Base-by-base conservation (phyloP, 768 basidiomycete genomes). In the Neoboletus magnificus region DNA sequence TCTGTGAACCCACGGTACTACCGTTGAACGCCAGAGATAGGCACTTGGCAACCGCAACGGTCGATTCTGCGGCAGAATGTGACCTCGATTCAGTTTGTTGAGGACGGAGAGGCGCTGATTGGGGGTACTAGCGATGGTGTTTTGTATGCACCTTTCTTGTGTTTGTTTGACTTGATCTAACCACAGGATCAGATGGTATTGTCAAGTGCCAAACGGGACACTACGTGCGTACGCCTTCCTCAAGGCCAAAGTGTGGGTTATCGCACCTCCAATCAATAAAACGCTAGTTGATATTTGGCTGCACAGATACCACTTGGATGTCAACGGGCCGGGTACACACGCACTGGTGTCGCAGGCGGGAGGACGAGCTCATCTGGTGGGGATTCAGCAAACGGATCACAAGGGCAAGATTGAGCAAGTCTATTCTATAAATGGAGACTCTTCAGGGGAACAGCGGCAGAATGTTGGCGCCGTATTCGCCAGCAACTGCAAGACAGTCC, bases 61-160 rank as follows among this genome's bases (percentile, higher is more conserved):
- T 80, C 84, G 45, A 87, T 89, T 52, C 60, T 79, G 52, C 78
- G 85, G 50, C 82, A 80, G 58, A 84, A 86, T 51, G 83, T 87
- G 45, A 84, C 84, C 9, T 77, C 80, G 4, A 77, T 89, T 55
- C 77, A 75, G 60, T 87, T 89, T 63, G 75, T 86, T 10, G 79
- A 84, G 23, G 82, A 82, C 32, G 87, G 87, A 0, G 75, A 76
- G 36, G 84, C 82, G 46, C 71, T 89, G 43, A 71, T 89, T 23
- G 86, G 87, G 1, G 87, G 86, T 2, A 87, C 87, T 29, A 78
- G 77, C 50, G 86, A 89, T 61, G 87, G 87, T 12, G 82, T 84
- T 20, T 61, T 89, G 86, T 87, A 68, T 54, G 83, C 20, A 61
- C 11, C 10, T 42, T 43, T 42, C 25, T 51, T 29, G 29, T 10